Evolutionary conservation across 208 protist genomes (phyloP), one percentile per base, ranked within the genome.

Genomic region (Trypanosoma lewisi): DNA sequence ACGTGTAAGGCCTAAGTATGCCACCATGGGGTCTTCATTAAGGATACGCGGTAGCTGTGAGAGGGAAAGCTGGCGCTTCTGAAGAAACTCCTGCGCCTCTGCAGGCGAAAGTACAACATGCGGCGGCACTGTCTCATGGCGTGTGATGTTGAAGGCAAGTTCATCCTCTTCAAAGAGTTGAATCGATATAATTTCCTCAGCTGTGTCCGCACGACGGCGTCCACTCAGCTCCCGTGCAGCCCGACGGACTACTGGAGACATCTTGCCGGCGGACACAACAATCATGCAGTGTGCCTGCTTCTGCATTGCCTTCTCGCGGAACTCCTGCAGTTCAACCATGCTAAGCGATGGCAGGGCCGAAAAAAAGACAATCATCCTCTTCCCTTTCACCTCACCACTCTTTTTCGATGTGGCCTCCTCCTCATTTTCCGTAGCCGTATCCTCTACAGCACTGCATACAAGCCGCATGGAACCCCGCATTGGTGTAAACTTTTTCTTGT

Each of bases 11-110:
- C 97, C 97, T 33, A 97, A 94, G 71, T 99, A 99, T 27, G 87
- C 80, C 50, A 95, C 90, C 44, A 99, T 85, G 25, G 98, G 97
- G 73, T 99, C 98, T 16, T 56, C 81, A n/a, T 75, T 70, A 59
- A 94, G 82, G 49, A 99, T 98, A 44, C 96, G 85, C 0, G 98
- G 98, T 25, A 99, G 87, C 84, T 99, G 96, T 9, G 89, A 79
- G 30, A 98, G 82, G 47, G 80, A 92, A 19, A 99, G 64, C 51
- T 95, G 86, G 44, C 90, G 86, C 36, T 70, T 67, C 30, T 77
- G 61, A 28, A 98, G 75, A 33, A 98, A 86, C 7, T 25, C 54
- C n/a, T 82, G 66, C 25, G 94, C 91, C 68, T 97, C 81, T 5
- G 65, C 67, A 19, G 74, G 41, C 21, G 69, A 87, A 9, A 99